phyloP scores from a whole-genome alignment of 805 yeast genomes.

The Ogataea wickerhamii region DNA sequence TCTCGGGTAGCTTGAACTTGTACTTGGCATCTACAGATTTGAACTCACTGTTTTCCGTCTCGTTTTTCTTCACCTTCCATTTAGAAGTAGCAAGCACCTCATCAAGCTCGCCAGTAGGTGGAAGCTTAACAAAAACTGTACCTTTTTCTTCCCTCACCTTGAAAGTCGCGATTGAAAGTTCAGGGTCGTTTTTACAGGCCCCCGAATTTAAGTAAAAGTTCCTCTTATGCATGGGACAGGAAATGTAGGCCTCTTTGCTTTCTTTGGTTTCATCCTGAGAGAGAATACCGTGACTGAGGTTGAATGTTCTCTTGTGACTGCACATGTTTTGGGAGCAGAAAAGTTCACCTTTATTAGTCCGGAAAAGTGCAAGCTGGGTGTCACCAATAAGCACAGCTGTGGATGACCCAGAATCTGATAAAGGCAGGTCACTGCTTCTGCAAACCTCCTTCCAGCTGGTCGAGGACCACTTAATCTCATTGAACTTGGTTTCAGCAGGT shows the following conservation, averaged over 20 bases:
- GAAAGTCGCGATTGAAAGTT: conserved; percentile 34
- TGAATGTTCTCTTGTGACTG: conserved; percentile 39
- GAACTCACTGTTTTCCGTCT: conserved; percentile 19
- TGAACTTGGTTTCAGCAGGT: conserved; percentile 26
- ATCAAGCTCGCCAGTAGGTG: conserved; percentile 33
- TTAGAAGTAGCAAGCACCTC: conserved; percentile 32
- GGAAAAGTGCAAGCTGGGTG: conserved; percentile 36
- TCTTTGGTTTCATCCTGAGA: conserved; percentile 30
- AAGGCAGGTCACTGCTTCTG: conserved; percentile 26
- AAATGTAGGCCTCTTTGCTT: conserved; percentile 23
- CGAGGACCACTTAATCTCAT: conserved; percentile 32
- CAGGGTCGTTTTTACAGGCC: conserved; percentile 29
- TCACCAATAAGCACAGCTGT: conserved; percentile 32
- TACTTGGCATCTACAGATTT: conserved; percentile 20
- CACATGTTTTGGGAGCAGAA: conserved; percentile 40
- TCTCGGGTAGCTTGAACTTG: conserved; percentile 24
- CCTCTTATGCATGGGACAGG: conserved; percentile 38
- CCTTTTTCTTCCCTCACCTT: conserved; percentile 33
- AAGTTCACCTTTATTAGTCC: conserved; percentile 28
- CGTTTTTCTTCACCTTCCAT: conserved; percentile 32
- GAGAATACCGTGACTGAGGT: conserved; percentile 34
- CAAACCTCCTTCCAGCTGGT: conserved; percentile 31
- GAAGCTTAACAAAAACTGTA: conserved; percentile 29
- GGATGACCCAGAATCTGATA: conserved; percentile 31
- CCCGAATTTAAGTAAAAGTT: conserved; percentile 32